Conservation (phyloP, 2,329 filamentous ascomycete species). For the Capronia coronata region DNA sequence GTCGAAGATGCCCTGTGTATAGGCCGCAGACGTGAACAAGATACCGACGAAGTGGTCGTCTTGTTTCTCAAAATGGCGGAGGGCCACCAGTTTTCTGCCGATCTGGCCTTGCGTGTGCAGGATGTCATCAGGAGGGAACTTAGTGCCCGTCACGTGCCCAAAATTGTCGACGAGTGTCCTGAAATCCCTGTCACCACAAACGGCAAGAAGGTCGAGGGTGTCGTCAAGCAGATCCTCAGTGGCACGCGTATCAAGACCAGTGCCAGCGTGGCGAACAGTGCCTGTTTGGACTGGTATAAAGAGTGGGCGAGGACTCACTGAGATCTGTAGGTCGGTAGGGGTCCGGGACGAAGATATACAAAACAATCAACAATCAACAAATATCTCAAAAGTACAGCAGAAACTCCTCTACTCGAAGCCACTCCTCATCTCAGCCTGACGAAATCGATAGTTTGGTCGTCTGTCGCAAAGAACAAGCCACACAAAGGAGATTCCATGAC, state of each 20-base stretch:
- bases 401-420: no score
- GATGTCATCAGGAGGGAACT: constrained; percentile 65
- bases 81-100: constrained; percentile 52
- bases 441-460: no score
- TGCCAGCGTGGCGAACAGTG: constrained; percentile 87
- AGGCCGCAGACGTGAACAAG: constrained; percentile 63
- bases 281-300: constrained; percentile 81
- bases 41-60: constrained; percentile 78
- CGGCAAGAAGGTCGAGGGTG: constrained; percentile 96
- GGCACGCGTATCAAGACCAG: constrained; percentile 81
- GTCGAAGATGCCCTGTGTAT: constrained; percentile 85
- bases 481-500: no score
- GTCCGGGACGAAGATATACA: no score
- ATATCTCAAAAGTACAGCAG: no score
- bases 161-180: constrained; percentile 70
- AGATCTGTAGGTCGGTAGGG: neutral
- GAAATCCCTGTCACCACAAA: constrained; percentile 90
- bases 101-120: constrained; percentile 60
- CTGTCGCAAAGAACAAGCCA: no score
- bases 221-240: constrained; percentile 91
- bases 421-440: no score
- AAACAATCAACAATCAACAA: no score
- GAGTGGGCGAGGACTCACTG: constrained; percentile 54
- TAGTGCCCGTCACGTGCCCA: constrained; percentile 83
- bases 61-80: constrained; percentile 73